Base-by-base conservation (phyloP, 73 alveolate species). In the Paramecium octaurelia region DNA sequence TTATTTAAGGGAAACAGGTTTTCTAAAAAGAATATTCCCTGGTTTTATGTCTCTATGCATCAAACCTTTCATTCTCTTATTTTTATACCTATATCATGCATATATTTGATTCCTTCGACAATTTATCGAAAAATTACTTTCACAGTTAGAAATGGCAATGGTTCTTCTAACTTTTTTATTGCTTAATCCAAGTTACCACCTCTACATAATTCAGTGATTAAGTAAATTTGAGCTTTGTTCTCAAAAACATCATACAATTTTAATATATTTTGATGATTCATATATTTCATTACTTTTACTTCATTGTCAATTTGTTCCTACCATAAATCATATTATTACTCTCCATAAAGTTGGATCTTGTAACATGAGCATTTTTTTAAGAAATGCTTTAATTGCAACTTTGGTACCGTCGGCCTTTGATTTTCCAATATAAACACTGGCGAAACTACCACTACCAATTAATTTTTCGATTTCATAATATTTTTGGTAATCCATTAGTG, bases 21-120 rank as follows among this genome's bases (percentile, higher is more conserved):
- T 42, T 46, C 42, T 44, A 44, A 80, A 80, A 11, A 80, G 23
- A 20, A 80, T 80, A 46, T 80, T 80, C n/a, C 77, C 75, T 27
- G 91, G 91, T 46, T 80, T 80, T 10, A 80, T 34, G 18, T 80
- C 91, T 23, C 91, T 40, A 48, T 80, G 91, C 77, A 80, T 80
- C 6, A 43, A 24, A 8, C 91, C 91, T 80, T 1, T 80, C 2
- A 80, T 80, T 36, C 11, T 16, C 1, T 20, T 18, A 36, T 16
- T 12, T 21, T 31, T 31, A 68, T 48, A 80, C 91, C 91, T 80
- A 44, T 42, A 44, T 80, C 91, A 46, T 80, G 91, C 46, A 80
- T 40, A 24, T 40, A 40, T 35, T 48, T 80, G 34, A 80, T 42
- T 44, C 91, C 91, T 35, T 80, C 91, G 2, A 80, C 70, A 20